phyloP scores from a whole-genome alignment of 2,329 filamentous ascomycete species.

The Emydomyces testavorans region DNA sequence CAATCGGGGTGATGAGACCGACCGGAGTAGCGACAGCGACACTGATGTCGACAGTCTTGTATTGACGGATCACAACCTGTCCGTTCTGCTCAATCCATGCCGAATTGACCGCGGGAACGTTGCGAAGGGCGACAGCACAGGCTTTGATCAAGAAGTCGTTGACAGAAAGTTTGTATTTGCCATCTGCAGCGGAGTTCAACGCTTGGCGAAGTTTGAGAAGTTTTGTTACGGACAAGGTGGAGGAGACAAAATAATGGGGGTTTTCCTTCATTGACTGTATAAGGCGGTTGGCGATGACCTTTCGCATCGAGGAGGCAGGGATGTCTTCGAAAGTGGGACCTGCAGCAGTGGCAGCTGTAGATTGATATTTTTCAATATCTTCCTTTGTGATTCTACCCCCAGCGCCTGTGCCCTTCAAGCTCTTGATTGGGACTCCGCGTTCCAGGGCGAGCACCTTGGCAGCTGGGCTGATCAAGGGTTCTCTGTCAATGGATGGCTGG shows the following conservation, averaged over 20 bases:
- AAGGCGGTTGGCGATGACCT: conserved; percentile 88
- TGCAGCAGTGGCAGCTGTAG: conserved; percentile 43
- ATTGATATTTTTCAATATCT: conserved; percentile 78
- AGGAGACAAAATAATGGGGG: conserved; percentile 95
- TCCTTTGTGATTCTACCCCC: conserved; percentile 80
- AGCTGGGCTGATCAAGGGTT: conserved; percentile 58
- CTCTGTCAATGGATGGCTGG: conserved; percentile 72
- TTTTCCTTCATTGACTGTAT: conserved; percentile 83
- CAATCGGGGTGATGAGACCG: conserved; percentile 94
- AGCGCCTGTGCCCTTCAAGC: conserved; percentile 76
- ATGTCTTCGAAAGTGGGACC: conserved; percentile 68
- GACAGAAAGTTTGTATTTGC: conserved; percentile 98
- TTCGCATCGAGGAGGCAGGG: conserved; percentile 85
- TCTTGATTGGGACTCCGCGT: conserved; percentile 64
- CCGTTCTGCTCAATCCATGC: conserved; percentile 77
- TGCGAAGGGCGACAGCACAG: conserved; percentile 73
- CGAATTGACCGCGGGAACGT: conserved; percentile 91
- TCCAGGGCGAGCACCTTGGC: conserved; percentile 76
- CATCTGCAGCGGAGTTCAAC: conserved; percentile 76
- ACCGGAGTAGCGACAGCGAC: conserved; percentile 88
- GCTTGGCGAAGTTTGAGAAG: conserved; percentile 91
- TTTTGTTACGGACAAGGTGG: conserved; percentile 83
- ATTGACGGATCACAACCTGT: conserved; percentile 71
- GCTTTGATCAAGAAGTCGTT: conserved; percentile 99
- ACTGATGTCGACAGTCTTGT: conserved; percentile 85